Conservation (phyloP, 1,284 basidiomycete species). For the Dichomitus squalens region DNA sequence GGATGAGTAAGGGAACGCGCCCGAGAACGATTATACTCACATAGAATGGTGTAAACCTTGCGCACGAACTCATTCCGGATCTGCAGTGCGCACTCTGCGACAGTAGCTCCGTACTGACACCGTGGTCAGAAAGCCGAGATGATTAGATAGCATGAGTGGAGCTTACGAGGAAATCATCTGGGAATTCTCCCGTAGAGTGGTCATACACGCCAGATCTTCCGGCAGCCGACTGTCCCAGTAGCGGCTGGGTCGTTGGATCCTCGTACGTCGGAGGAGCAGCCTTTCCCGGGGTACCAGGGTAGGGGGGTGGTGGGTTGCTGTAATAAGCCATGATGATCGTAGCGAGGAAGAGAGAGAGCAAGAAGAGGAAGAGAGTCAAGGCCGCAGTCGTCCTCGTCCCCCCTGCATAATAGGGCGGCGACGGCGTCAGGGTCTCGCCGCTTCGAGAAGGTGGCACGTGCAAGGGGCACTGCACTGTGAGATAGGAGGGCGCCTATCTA, state of each 20-base stretch:
- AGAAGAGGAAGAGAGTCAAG: conserved; percentile 4
- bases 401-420: conserved; percentile 4
- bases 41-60: conserved; percentile 81
- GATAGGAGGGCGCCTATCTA: background rate
- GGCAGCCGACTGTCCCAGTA: conserved; percentile 47
- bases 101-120: conserved; percentile 72
- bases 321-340: conserved; percentile 30
- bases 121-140: conserved; percentile 3
- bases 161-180: conserved; percentile 82
- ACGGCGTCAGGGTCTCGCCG: conserved; percentile 9
- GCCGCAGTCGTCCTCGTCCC: conserved; percentile 7
- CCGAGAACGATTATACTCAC: conserved; percentile 45
- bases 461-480: conserved; percentile 15
- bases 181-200: conserved; percentile 74
- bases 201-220: conserved; percentile 61
- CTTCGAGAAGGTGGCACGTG: conserved; percentile 21
- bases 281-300: conserved; percentile 27
- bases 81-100: conserved; percentile 71
- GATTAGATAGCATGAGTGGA: background rate
- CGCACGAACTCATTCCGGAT: conserved; percentile 76
- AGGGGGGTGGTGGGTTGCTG: conserved; percentile 31
- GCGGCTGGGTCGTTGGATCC: conserved; percentile 41
- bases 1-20: conserved; percentile 11
- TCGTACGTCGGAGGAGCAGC: conserved; percentile 18
- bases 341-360: conserved; percentile 10